Percentiles rank a stretch among this genome's conserved stretches.
Evolutionary conservation across 768 basidiomycete species (phyloP).

Genomic region (Holtermanniella nyarrowii): DNA sequence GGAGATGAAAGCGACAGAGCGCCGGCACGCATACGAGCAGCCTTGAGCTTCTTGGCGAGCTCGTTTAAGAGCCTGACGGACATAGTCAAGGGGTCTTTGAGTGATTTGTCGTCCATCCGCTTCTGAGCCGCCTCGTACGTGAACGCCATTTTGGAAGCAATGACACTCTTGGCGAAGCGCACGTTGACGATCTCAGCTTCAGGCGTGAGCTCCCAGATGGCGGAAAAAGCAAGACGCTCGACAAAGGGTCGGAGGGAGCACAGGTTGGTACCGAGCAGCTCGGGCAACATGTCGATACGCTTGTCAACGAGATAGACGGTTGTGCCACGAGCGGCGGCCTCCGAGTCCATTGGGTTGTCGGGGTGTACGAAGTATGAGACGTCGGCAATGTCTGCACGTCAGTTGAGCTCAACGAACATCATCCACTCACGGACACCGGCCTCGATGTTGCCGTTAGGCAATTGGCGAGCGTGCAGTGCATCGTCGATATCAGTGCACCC

Average conservation of each 20-base stretch:
- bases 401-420: conserved; percentile 1
- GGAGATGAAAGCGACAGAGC: conserved; percentile 96
- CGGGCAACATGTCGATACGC: conserved; percentile 95
- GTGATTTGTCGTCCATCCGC: conserved; percentile 74
- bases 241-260: conserved; percentile 88
- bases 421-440: conserved; percentile 73
- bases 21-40: conserved; percentile 82
- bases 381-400: conserved; percentile 77
- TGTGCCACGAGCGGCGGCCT: conserved; percentile 90
- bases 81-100: conserved; percentile 68
- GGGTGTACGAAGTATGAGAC: conserved; percentile 91
- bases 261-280: conserved; percentile 84
- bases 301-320: conserved; percentile 98
- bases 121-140: conserved; percentile 94
- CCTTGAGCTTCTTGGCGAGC: conserved; percentile 74
- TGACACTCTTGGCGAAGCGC: conserved; percentile 90
- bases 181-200: conserved; percentile 83
- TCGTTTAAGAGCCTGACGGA: conserved; percentile 80
- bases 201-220: conserved; percentile 87
- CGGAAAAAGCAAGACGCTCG: conserved; percentile 87
- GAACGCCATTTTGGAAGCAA: conserved; percentile 89
- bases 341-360: conserved; percentile 90
- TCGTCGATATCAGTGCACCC: conserved; percentile 98
- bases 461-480: conserved; percentile 72
- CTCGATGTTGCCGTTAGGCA: conserved; percentile 47